Evolutionary conservation across 1,284 basidiomycete species (phyloP), one percentile per base, ranked within the genome.

Genomic region (Stereum hirsutum): DNA sequence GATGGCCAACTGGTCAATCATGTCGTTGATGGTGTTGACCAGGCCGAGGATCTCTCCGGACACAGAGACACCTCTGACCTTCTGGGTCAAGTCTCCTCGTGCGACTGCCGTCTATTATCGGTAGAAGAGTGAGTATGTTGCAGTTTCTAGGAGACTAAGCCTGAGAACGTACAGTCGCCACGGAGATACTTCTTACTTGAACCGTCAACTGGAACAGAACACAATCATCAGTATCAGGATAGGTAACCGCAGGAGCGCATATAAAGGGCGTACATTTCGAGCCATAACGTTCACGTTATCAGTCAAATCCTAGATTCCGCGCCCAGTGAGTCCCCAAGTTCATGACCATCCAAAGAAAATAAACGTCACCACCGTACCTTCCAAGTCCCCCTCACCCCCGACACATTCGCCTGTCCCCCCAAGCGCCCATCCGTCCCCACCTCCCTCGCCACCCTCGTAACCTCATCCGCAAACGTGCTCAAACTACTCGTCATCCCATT

Each of bases 341-440:
- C 11, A 6, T 23, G 25, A 19, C 31, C 32, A n/a, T n/a, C n/a
- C n/a, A n/a, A n/a, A n/a, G n/a, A n/a, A n/a, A n/a, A n/a, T n/a
- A n/a, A n/a, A n/a, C n/a, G n/a, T 44, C 58, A 61, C 39, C 53
- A 60, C 52, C n/a, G 61, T 59, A 79, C 68, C 78, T 95, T 94
- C 95, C 96, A 98, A 1, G 90, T 96, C 41, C 96, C 96, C 50
- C 91, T 89, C 43, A 99, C 92, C 58, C 94, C 89, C 54, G 87
- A 79, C 30, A 93, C 89, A 41, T 77, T 72, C 6, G 89, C 91
- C 57, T 92, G 90, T 20, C 90, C 90, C 41, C 89, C 91, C 55
- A 94, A 71, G 46, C 78, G 68, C 45, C 92, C 92, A 58, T 95
- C 90, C 7, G 92, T 95, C 23, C 93, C 92, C 59, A 96, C 93